Conservation (phyloP, 805 yeast genomes). For the Ogataea chonburiensis region DNA sequence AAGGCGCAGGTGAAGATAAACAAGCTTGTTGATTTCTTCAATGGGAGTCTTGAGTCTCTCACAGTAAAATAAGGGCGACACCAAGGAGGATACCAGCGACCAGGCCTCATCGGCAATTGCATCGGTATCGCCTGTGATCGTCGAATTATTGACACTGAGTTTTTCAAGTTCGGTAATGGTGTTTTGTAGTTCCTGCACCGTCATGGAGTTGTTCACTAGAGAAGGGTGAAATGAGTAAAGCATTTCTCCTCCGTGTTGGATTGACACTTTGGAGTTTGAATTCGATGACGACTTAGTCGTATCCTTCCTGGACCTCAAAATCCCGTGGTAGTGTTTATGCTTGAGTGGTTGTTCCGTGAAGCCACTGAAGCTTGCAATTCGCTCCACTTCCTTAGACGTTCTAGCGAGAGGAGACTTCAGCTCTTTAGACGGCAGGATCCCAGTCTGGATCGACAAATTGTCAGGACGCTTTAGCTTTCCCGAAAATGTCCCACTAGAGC, state of each 20-base stretch:
- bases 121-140: constrained; percentile 37
- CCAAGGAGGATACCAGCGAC: constrained; percentile 42
- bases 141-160: constrained; percentile 27
- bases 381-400: constrained; percentile 33
- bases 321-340: constrained; percentile 31
- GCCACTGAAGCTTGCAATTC: constrained; percentile 29
- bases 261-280: constrained; percentile 36
- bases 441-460: constrained; percentile 30
- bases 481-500: constrained; percentile 15
- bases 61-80: constrained; percentile 49
- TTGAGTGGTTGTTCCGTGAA: constrained; percentile 15
- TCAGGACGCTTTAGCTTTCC: constrained; percentile 29
- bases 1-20: constrained; percentile 35
- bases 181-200: constrained; percentile 31
- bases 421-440: constrained; percentile 27
- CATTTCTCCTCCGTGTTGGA: constrained; percentile 34
- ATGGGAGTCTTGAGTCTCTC: constrained; percentile 50
- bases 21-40: constrained; percentile 54
- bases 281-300: constrained; percentile 36
- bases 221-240: constrained; percentile 39
- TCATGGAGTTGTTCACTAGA: constrained; percentile 24
- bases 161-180: constrained; percentile 33
- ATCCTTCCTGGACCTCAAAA: constrained; percentile 33
- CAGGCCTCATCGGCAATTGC: constrained; percentile 49
- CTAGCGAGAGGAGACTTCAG: constrained; percentile 31